Conservation (phyloP, 208 protist genomes). For the Acanthamoeba divionensis region DNA sequence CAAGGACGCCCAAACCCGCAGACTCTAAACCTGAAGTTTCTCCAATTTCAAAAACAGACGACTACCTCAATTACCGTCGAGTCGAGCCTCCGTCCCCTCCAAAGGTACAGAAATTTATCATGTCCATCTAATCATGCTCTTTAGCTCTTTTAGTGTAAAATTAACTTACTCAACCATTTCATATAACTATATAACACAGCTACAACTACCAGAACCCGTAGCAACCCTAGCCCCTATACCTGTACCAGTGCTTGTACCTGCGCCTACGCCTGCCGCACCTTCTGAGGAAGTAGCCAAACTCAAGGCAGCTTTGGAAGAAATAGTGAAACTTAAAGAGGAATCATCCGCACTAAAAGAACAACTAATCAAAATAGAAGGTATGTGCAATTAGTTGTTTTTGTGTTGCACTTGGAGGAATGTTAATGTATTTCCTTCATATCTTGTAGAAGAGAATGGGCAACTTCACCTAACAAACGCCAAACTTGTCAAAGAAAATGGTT, state of each 20-base stretch:
- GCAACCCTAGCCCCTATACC: too few species aligned
- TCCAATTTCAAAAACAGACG: not conserved
- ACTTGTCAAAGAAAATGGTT: not conserved
- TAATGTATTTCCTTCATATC: not conserved
- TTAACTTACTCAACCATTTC: too few species aligned
- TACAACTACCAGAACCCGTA: too few species aligned
- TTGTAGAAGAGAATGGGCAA: not conserved
- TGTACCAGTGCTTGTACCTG: too few species aligned
- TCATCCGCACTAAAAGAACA: not conserved
- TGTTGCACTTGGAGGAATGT: not conserved
- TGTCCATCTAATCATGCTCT: too few species aligned
- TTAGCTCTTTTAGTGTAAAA: too few species aligned
- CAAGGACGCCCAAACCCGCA: not conserved
- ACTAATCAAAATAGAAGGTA: not conserved
- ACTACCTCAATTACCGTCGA: conserved; percentile 3
- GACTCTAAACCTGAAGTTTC: not conserved
- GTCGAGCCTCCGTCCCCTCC: not conserved
- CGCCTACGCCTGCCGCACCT: not conserved
- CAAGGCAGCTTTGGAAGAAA: not conserved
- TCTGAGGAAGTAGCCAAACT: not conserved
- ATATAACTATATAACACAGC: too few species aligned
- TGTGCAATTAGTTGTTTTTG: not conserved
- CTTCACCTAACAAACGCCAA: not conserved
- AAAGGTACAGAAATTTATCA: not conserved
- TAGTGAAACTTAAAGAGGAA: conserved; percentile 2